phyloP scores from a whole-genome alignment of 192 early-diverging fungal genomes.

The Coemansia sp. region DNA sequence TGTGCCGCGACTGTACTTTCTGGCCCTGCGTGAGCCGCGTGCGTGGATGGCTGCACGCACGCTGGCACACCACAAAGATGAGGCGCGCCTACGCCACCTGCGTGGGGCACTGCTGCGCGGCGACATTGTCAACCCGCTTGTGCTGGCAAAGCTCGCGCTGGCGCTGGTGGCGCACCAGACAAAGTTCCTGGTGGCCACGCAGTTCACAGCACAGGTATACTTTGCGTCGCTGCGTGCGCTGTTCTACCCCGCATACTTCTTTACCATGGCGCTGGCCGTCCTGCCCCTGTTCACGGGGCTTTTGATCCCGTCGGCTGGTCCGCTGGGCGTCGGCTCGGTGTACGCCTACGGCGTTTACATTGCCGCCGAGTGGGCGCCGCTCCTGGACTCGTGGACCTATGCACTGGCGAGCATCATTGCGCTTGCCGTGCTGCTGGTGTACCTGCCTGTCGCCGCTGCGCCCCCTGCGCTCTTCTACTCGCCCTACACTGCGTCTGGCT shows the following conservation, averaged over 20 bases:
- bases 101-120: slow-evolving; percentile 9
- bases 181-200: slow-evolving; percentile 49
- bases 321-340: slow-evolving; percentile 47
- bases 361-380: slow-evolving; percentile 44
- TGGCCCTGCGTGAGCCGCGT: background rate
- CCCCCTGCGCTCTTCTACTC: slow-evolving; percentile 35
- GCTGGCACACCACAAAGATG: slow-evolving; percentile 29
- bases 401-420: slow-evolving; percentile 36
- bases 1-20: slow-evolving; percentile 17
- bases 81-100: slow-evolving; percentile 12
- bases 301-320: slow-evolving; percentile 59
- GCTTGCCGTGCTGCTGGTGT: slow-evolving; percentile 35
- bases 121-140: slow-evolving; percentile 6
- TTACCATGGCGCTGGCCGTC: slow-evolving; percentile 47
- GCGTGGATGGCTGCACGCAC: slow-evolving; percentile 15
- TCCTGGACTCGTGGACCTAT: slow-evolving; percentile 47
- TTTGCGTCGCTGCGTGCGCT: slow-evolving; percentile 37
- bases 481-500: background rate
- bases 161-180: slow-evolving; percentile 29
- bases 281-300: slow-evolving; percentile 70
- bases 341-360: slow-evolving; percentile 58
- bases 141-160: slow-evolving; percentile 13
- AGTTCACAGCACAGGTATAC: slow-evolving; percentile 45
- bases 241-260: slow-evolving; percentile 58
- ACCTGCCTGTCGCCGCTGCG: slow-evolving; percentile 38